phyloP scores from a whole-genome alignment of 306 rosid species.

The Castanea crenata region DNA sequence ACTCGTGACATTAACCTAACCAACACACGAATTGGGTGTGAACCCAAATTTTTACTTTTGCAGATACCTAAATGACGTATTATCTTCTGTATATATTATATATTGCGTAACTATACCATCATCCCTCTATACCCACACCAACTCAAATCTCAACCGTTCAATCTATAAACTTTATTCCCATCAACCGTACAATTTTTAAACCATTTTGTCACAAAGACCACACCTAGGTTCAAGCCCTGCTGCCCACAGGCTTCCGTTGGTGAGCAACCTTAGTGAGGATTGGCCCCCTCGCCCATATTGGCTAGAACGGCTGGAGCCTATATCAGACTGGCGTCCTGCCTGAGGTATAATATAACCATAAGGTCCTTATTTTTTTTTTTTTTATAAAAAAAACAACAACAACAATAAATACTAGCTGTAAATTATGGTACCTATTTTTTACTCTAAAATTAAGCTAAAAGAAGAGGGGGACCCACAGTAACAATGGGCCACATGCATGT shows the following conservation, averaged over 20 bases:
- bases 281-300: no score
- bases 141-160: neutral
- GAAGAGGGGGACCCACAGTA: neutral
- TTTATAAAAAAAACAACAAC: no score
- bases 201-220: no score
- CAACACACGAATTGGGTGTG: neutral
- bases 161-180: neutral
- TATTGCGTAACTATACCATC: neutral
- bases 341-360: no score
- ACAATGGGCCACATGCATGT: neutral
- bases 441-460: no score
- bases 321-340: no score
- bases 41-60: constrained; percentile 7
- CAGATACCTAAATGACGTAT: neutral
- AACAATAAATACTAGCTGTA: neutral
- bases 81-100: neutral
- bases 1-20: neutral
- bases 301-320: no score
- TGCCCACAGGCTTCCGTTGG: no score
- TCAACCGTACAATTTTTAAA: neutral
- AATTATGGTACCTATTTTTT: neutral
- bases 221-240: no score
- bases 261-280: no score
- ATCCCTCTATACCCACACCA: neutral
- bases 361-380: no score